phyloP scores from a whole-genome alignment of 495 filamentous ascomycete species.

The Trichoderma parareesei region DNA sequence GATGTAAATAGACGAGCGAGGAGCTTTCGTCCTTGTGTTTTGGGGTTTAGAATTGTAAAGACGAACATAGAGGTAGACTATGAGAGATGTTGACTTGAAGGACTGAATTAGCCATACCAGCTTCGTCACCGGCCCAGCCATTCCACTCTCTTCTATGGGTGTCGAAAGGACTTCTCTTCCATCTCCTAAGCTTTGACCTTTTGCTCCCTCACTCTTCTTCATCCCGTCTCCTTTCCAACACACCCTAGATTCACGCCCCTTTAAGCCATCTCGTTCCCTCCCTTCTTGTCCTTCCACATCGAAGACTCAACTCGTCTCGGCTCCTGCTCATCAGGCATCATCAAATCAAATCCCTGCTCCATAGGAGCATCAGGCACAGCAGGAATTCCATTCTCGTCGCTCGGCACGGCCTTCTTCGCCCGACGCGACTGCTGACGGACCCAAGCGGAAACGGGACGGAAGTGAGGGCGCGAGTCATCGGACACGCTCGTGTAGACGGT shows the following conservation, averaged over 20 bases:
- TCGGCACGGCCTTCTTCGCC: constrained; percentile 27
- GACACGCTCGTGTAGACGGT: constrained; percentile 40
- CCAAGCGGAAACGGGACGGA: constrained; percentile 52
- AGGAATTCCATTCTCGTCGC: constrained; percentile 18
- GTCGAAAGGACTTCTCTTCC: no score
- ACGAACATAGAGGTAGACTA: background rate
- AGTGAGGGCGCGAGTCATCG: constrained; percentile 43
- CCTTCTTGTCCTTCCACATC: background rate
- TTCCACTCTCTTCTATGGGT: no score
- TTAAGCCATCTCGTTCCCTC: background rate
- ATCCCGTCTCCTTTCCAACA: no score
- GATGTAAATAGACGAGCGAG: no score
- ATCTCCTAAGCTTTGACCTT: no score
- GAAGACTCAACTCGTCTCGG: constrained; percentile 21
- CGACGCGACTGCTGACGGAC: constrained; percentile 49
- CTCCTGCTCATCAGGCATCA: constrained; percentile 29
- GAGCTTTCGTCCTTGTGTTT: no score
- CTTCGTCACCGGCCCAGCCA: background rate
- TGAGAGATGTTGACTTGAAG: background rate
- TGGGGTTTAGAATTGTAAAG: background rate
- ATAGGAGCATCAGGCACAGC: constrained; percentile 27
- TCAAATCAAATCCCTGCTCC: constrained; percentile 26
- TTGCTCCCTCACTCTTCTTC: no score
- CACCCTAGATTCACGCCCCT: background rate
- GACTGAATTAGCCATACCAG: background rate